phyloP scores from a whole-genome alignment of 2,329 filamentous ascomycete species.

The Fusarium albidum region DNA sequence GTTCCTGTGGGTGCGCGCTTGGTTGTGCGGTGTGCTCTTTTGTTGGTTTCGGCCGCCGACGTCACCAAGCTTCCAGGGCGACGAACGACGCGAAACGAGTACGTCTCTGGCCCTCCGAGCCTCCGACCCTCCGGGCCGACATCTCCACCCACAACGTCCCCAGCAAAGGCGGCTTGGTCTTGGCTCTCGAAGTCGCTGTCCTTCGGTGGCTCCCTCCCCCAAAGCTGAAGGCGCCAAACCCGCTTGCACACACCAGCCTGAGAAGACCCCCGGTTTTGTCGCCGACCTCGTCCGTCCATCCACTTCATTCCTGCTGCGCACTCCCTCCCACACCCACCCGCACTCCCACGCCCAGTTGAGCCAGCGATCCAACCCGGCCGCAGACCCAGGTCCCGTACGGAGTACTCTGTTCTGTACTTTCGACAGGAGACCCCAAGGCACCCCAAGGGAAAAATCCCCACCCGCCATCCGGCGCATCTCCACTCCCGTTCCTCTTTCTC shows the following conservation, averaged over 20 bases:
- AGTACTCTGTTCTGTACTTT: too few species aligned
- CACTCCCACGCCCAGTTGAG: slow-evolving; percentile 25
- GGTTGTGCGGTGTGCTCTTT: slow-evolving; percentile 30
- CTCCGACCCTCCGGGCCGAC: slow-evolving; percentile 43
- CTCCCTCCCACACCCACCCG: slow-evolving; percentile 28
- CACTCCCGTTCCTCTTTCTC: slow-evolving; percentile 40
- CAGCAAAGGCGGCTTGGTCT: slow-evolving; percentile 38
- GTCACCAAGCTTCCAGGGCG: slow-evolving; percentile 39
- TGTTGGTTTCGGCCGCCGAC: slow-evolving; percentile 37
- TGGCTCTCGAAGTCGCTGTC: slow-evolving; percentile 33
- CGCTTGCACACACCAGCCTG: slow-evolving; percentile 39
- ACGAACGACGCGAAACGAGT: slow-evolving; percentile 36
- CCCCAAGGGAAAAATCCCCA: slow-evolving; percentile 41
- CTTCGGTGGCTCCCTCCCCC: slow-evolving; percentile 25
- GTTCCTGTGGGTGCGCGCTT: slow-evolving; percentile 29
- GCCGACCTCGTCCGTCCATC: slow-evolving; percentile 41
- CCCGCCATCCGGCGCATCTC: slow-evolving; percentile 39
- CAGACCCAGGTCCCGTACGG: slow-evolving; percentile 29
- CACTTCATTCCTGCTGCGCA: slow-evolving; percentile 36
- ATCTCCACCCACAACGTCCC: slow-evolving; percentile 41
- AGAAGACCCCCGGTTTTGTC: slow-evolving; percentile 37
- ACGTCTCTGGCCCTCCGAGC: slow-evolving; percentile 29
- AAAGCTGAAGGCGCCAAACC: slow-evolving; percentile 45
- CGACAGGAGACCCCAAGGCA: slow-evolving; percentile 37
- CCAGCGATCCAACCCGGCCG: slow-evolving; percentile 36